Evolutionary conservation across 2,329 filamentous ascomycete genomes (phyloP).

Genomic region (Alternaria viburni): DNA sequence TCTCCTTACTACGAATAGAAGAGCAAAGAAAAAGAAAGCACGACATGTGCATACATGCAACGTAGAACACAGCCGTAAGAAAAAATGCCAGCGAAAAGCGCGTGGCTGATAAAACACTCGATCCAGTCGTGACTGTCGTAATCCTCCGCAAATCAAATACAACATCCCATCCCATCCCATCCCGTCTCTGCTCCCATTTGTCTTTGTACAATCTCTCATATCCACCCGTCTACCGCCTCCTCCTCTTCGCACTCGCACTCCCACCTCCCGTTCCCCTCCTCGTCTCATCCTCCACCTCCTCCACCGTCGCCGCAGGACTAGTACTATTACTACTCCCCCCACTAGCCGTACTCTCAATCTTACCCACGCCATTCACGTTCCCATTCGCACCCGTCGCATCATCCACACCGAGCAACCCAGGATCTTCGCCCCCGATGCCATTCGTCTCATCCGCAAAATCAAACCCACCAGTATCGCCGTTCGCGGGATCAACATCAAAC

Average conservation of each 20-base stretch:
- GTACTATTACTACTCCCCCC: conserved; percentile 46
- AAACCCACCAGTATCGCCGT: not conserved
- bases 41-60: not conserved
- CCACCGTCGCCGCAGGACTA: conserved; percentile 46
- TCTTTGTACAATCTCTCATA: not conserved
- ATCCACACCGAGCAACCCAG: not conserved
- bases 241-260: conserved; percentile 36
- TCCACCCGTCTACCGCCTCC: conserved; percentile 24
- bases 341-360: conserved; percentile 52
- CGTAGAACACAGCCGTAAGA: not conserved
- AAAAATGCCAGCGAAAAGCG: not conserved
- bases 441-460: conserved; percentile 8
- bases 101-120: not conserved
- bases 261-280: conserved; percentile 6
- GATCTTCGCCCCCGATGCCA: not conserved
- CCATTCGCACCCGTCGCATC: not conserved
- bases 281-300: conserved; percentile 46
- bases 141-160: not conserved
- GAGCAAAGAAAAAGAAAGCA: not conserved
- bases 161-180: not conserved
- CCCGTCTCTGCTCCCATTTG: not conserved
- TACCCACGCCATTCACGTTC: not conserved
- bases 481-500: conserved; percentile 2
- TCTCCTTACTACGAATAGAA: not conserved
- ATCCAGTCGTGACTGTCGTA: not conserved